Evolutionary conservation across 108 stramenopile genomes (phyloP).

Genomic region (Discostella pseudostelligera): DNA sequence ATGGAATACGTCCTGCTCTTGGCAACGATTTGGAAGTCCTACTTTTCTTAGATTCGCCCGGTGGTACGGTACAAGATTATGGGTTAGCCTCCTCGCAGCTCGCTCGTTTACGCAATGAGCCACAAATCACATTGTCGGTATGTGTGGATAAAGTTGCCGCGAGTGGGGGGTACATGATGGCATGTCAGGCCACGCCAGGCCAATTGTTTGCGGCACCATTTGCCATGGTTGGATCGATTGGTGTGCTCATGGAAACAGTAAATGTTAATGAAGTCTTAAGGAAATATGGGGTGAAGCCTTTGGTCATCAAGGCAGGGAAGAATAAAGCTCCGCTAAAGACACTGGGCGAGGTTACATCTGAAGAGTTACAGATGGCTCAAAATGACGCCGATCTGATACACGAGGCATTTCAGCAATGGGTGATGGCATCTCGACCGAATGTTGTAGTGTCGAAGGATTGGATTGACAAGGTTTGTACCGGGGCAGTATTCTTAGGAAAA

Average conservation of each 20-base stretch:
- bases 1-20: slow-evolving; percentile 38
- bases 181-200: slow-evolving; percentile 61
- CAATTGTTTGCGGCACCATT: slow-evolving; percentile 76
- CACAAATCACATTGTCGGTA: slow-evolving; percentile 49
- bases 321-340: slow-evolving; percentile 68
- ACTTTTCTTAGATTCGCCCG: slow-evolving; percentile 61
- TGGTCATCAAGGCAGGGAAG: slow-evolving; percentile 74
- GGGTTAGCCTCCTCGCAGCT: slow-evolving; percentile 78
- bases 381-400: slow-evolving; percentile 66
- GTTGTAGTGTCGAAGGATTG: slow-evolving; percentile 42
- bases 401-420: slow-evolving; percentile 66
- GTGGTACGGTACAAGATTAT: slow-evolving; percentile 72
- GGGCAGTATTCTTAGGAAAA: slow-evolving; percentile 62
- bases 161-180: slow-evolving; percentile 80
- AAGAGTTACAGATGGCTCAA: slow-evolving; percentile 59
- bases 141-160: slow-evolving; percentile 70
- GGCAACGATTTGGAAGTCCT: slow-evolving; percentile 59
- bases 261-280: slow-evolving; percentile 66
- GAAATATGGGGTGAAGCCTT: slow-evolving; percentile 63
- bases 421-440: slow-evolving; percentile 46
- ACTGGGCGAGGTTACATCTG: slow-evolving; percentile 59
- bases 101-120: slow-evolving; percentile 51
- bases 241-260: slow-evolving; percentile 69
- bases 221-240: slow-evolving; percentile 78
- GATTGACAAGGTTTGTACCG: slow-evolving; percentile 63